These are phyloP conservation scores for Coemansia sp. DNA, from an alignment of 192 early-diverging fungal genomes.

Conservation along the genomic window DNA sequence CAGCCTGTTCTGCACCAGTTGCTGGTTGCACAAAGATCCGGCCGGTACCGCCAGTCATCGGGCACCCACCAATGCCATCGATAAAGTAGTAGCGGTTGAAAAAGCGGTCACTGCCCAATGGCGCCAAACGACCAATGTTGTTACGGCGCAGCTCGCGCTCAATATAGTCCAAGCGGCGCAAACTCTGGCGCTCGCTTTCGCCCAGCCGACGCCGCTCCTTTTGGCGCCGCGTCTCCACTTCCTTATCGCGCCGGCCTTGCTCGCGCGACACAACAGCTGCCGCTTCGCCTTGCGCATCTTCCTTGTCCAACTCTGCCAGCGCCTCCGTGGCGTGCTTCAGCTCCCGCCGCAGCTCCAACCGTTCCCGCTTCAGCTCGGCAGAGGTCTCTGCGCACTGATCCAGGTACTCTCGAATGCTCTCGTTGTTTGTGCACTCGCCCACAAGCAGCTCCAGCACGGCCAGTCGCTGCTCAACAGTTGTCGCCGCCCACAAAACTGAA, in stretches of 20 bases:
- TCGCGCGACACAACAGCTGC: slow-evolving; percentile 19
- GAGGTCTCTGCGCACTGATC: slow-evolving; percentile 71
- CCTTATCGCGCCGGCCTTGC: slow-evolving; percentile 35
- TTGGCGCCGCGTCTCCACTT: slow-evolving; percentile 40
- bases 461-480: slow-evolving; percentile 56
- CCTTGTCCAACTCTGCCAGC: slow-evolving; percentile 51
- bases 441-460: slow-evolving; percentile 64
- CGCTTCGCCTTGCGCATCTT: slow-evolving; percentile 8
- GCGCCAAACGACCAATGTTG: slow-evolving; percentile 65
- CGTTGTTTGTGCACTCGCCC: slow-evolving; percentile 59
- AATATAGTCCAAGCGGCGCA: slow-evolving; percentile 56
- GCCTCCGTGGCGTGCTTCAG: slow-evolving; percentile 55
- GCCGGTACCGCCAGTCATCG: slow-evolving; percentile 53
- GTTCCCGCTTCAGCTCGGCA: slow-evolving; percentile 72
- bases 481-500: slow-evolving; percentile 9
- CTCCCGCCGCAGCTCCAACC: slow-evolving; percentile 68
- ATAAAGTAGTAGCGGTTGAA: slow-evolving; percentile 89
- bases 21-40: slow-evolving; percentile 63
- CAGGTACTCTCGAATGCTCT: slow-evolving; percentile 63
- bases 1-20: slow-evolving; percentile 39
- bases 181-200: slow-evolving; percentile 37
- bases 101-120: slow-evolving; percentile 83
- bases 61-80: slow-evolving; percentile 70
- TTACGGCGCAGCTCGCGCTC: slow-evolving; percentile 69
- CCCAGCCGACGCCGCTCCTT: slow-evolving; percentile 49